These are phyloP conservation scores for Thermomyces lanuginosus DNA, from an alignment of 2,329 filamentous ascomycete genomes.

Conservation along the genomic window DNA sequence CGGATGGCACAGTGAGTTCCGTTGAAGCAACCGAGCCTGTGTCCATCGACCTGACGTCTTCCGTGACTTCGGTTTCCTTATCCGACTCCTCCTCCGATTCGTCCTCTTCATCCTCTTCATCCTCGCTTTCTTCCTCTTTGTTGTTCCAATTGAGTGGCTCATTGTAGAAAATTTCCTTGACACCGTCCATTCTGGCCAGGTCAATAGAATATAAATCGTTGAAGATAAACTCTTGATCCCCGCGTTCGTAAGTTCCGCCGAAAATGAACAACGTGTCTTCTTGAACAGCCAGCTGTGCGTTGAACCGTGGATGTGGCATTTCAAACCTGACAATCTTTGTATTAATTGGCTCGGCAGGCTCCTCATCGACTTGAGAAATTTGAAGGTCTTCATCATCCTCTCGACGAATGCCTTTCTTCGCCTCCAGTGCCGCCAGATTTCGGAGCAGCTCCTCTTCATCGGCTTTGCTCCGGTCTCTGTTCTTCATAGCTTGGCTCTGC, in stretches of 20 bases:
- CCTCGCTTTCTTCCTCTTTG: slow-evolving; percentile 43
- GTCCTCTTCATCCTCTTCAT: slow-evolving; percentile 25
- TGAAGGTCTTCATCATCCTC: slow-evolving; percentile 24
- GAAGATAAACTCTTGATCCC: slow-evolving; percentile 86
- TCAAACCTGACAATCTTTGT: slow-evolving; percentile 57
- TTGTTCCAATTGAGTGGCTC: slow-evolving; percentile 74
- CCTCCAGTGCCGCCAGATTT: slow-evolving; percentile 73
- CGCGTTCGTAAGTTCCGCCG: slow-evolving; percentile 88
- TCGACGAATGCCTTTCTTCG: slow-evolving; percentile 48
- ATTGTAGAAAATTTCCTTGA: slow-evolving; percentile 74
- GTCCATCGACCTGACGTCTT: slow-evolving; percentile 28
- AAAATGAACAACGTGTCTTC: slow-evolving; percentile 88
- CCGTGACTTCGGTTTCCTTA: slow-evolving; percentile 27
- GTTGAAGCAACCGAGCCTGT: slow-evolving; percentile 20
- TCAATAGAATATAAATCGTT: slow-evolving; percentile 89
- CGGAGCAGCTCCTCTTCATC: slow-evolving; percentile 80
- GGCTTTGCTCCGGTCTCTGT: slow-evolving; percentile 57
- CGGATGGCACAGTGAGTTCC: slow-evolving; percentile 20
- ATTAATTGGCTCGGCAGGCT: slow-evolving; percentile 34
- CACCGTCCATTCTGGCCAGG: slow-evolving; percentile 85
- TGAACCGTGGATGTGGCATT: slow-evolving; percentile 80
- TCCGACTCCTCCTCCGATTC: slow-evolving; percentile 26
- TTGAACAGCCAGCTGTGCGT: slow-evolving; percentile 76
- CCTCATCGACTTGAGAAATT: slow-evolving; percentile 37
- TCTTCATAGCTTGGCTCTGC: slow-evolving; percentile 31